These are phyloP conservation scores for Silene noctiflora DNA, from an alignment of 179 eudicot species.

Conservation along the genomic window DNA sequence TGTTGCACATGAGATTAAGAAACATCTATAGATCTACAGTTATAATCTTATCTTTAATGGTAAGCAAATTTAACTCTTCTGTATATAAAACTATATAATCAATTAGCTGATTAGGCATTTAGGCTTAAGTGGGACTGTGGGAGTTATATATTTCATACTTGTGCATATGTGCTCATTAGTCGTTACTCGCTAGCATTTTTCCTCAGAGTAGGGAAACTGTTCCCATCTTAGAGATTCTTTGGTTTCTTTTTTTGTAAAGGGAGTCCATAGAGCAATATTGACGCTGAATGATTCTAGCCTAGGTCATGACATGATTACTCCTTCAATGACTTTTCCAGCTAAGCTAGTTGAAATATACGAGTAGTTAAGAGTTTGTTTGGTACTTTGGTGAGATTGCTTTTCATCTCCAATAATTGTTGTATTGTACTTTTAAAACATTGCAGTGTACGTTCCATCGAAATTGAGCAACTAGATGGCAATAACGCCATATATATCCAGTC, in stretches of 20 bases:
- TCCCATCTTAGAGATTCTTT: not conserved
- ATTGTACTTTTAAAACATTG: conserved; percentile 7
- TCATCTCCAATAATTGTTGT: not conserved
- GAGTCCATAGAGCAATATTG: no score
- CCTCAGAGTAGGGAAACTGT: not conserved
- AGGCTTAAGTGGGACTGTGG: no score
- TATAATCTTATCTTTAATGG: not conserved
- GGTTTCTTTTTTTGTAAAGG: no score
- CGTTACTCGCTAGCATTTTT: not conserved
- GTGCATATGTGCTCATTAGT: conserved; percentile 2
- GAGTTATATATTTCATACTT: not conserved
- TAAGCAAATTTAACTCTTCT: not conserved
- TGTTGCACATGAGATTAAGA: not conserved
- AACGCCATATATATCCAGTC: conserved; percentile 65
- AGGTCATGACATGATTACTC: no score
- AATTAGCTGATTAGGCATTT: no score
- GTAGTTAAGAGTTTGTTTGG: not conserved
- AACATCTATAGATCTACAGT: not conserved
- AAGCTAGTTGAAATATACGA: no score
- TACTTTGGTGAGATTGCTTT: not conserved
- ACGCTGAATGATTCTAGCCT: no score
- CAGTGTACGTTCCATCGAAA: conserved; percentile 71
- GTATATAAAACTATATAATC: no score
- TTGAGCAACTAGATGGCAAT: conserved; percentile 52
- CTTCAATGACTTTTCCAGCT: no score